These are phyloP conservation scores for Puccinia hordei DNA, from an alignment of 1,284 basidiomycete genomes.

Conservation along the genomic window DNA sequence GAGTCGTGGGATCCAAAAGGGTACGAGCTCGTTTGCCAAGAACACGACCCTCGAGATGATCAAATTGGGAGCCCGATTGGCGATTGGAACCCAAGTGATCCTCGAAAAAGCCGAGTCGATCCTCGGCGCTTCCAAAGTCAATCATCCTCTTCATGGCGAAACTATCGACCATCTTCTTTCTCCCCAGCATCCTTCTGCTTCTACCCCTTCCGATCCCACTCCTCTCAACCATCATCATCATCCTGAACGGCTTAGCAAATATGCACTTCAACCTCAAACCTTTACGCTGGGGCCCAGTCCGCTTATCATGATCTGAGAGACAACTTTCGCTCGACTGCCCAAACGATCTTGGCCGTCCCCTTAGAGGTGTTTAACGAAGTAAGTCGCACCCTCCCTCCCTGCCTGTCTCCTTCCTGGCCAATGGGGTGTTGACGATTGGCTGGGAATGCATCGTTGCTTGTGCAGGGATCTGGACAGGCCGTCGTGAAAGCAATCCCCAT, in stretches of 20 bases:
- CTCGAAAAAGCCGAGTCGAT: conserved; percentile 93
- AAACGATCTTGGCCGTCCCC: conserved; percentile 95
- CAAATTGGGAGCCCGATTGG: conserved; percentile 88
- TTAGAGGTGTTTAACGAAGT: conserved; percentile 98
- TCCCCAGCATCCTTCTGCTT: neutral
- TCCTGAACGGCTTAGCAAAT: conserved; percentile 73
- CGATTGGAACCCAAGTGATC: conserved; percentile 95
- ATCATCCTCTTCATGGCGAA: neutral
- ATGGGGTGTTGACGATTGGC: neutral
- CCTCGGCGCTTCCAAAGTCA: conserved; percentile 65
- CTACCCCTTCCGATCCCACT: neutral
- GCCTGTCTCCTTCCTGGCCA: neutral
- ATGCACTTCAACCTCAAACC: conserved; percentile 83
- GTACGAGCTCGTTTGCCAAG: conserved; percentile 85
- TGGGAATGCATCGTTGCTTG: conserved; percentile 6
- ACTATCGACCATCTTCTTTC: conserved; percentile 26
- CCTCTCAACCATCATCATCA: conserved; percentile 22
- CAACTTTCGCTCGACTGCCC: conserved; percentile 88
- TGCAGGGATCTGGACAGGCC: conserved; percentile 77
- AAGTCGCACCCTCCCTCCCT: conserved; percentile 55
- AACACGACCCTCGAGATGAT: conserved; percentile 92
- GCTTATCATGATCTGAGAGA: conserved; percentile 81
- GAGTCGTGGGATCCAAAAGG: conserved; percentile 88
- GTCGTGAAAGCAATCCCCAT: conserved; percentile 95
- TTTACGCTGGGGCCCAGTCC: conserved; percentile 83